These are phyloP conservation scores for Linum usitatissimum DNA, from an alignment of 345 rosid species.

Conservation along the genomic window DNA sequence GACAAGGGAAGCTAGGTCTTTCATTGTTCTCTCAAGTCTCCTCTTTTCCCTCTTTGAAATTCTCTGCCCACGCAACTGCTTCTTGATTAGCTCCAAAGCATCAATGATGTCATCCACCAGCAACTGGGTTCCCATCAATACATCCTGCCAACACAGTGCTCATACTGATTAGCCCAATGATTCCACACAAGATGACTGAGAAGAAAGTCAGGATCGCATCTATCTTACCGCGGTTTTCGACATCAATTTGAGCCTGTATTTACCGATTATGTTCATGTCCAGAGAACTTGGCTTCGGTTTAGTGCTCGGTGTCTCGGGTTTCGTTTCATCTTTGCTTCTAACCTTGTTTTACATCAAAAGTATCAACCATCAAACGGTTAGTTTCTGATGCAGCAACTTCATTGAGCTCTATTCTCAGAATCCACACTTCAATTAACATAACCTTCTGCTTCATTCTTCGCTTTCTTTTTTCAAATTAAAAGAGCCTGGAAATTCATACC, in stretches of 20 bases:
- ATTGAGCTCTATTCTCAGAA: no score
- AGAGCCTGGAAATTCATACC: constrained; percentile 16
- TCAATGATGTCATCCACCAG: constrained; percentile 34
- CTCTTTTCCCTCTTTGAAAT: constrained; percentile 32
- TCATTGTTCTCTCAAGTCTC: constrained; percentile 36
- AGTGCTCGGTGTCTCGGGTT: constrained; percentile 6
- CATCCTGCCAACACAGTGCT: constrained; percentile 25
- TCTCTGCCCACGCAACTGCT: constrained; percentile 32
- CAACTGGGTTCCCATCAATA: constrained; percentile 53
- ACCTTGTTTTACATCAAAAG: constrained; percentile 15
- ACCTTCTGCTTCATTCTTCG: neutral
- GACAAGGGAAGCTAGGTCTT: constrained; percentile 38
- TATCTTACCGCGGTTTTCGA: constrained; percentile 27
- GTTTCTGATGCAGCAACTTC: no score
- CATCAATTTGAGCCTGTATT: constrained; percentile 29
- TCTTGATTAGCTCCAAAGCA: constrained; percentile 33
- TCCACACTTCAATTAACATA: neutral
- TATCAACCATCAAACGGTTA: neutral
- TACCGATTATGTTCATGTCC: constrained; percentile 28
- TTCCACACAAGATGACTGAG: no score
- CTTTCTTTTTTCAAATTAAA: neutral
- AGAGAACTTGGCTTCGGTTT: constrained; percentile 13
- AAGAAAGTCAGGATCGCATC: no score
- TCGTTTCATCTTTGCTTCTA: constrained; percentile 9
- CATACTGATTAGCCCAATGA: no score